Conservation (phyloP, 2,329 filamentous ascomycete genomes). For the Aspergillus carbonarius region DNA sequence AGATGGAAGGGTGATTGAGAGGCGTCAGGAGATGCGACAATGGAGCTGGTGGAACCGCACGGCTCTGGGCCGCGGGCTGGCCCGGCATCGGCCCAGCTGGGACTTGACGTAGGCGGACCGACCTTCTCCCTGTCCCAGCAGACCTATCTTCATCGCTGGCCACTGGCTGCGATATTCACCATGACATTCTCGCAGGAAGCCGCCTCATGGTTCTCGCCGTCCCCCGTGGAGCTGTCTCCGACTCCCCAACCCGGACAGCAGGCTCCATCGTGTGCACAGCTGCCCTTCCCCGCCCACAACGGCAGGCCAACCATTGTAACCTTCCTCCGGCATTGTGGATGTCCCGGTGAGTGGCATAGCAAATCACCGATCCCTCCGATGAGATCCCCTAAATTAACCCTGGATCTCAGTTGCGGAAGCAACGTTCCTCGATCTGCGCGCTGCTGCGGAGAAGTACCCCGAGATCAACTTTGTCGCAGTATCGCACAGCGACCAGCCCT, state of each 20-base stretch:
- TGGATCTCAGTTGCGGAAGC: neutral
- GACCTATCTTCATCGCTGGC: neutral
- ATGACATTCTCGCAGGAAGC: neutral
- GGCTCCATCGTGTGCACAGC: neutral
- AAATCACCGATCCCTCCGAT: neutral
- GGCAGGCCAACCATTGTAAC: neutral
- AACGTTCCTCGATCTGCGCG: neutral
- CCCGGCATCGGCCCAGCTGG: too few relatives aligned
- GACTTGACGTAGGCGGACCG: too few relatives aligned
- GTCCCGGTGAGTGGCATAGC: neutral
- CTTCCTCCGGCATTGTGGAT: constrained; percentile 7
- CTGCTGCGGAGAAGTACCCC: neutral
- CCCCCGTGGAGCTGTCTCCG: neutral
- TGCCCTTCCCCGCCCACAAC: neutral
- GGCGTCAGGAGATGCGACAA: too few relatives aligned
- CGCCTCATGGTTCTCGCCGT: neutral
- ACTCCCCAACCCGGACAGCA: neutral
- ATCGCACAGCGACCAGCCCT: constrained; percentile 3
- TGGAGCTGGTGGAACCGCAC: too few relatives aligned
- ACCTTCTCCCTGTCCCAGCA: neutral
- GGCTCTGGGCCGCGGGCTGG: too few relatives aligned
- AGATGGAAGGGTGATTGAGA: too few relatives aligned
- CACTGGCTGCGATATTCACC: neutral
- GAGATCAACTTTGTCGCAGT: neutral
- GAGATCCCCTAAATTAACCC: neutral